phyloP scores from a whole-genome alignment of 2,329 filamentous ascomycete genomes.

The Neodidymelliopsis sp. region DNA sequence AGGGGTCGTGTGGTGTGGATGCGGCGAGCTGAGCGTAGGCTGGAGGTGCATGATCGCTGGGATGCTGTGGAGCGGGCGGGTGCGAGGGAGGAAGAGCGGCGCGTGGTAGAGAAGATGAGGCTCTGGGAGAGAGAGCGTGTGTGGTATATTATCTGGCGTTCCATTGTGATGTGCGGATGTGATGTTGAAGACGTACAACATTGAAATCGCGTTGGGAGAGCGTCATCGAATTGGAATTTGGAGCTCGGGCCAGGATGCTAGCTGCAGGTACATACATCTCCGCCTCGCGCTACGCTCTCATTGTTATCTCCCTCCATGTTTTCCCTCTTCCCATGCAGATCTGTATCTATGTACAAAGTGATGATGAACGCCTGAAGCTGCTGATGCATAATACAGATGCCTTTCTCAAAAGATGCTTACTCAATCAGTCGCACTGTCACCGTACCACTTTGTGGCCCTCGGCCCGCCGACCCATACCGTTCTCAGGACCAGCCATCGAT shows the following conservation, averaged over 20 bases:
- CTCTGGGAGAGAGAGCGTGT: slow-evolving; percentile 18
- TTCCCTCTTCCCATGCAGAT: slow-evolving; percentile 1
- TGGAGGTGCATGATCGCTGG: neutral
- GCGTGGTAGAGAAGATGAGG: slow-evolving; percentile 6
- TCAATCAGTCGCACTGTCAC: neutral
- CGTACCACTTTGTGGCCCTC: neutral
- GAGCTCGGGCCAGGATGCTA: slow-evolving; percentile 14
- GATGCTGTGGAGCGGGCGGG: slow-evolving; percentile 8
- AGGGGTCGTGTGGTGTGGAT: slow-evolving; percentile 30
- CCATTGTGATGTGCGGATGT: slow-evolving; percentile 22
- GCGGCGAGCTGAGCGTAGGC: slow-evolving; percentile 12
- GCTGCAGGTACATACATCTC: slow-evolving; percentile 1
- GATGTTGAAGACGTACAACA: neutral
- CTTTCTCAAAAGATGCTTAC: neutral
- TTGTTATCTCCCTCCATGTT: neutral
- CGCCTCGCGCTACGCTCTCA: neutral
- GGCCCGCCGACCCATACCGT: neutral
- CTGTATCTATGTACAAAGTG: slow-evolving; percentile 6
- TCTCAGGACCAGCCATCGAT: slow-evolving; percentile 1
- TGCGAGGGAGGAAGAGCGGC: slow-evolving; percentile 2
- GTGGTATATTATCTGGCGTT: slow-evolving; percentile 22
- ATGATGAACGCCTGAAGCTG: neutral
- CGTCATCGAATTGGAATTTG: slow-evolving; percentile 20
- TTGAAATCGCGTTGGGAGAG: slow-evolving; percentile 2
- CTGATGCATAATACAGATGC: slow-evolving; percentile 4